Conservation (phyloP, 345 rosid genomes). For the Syzygium oleosum region DNA sequence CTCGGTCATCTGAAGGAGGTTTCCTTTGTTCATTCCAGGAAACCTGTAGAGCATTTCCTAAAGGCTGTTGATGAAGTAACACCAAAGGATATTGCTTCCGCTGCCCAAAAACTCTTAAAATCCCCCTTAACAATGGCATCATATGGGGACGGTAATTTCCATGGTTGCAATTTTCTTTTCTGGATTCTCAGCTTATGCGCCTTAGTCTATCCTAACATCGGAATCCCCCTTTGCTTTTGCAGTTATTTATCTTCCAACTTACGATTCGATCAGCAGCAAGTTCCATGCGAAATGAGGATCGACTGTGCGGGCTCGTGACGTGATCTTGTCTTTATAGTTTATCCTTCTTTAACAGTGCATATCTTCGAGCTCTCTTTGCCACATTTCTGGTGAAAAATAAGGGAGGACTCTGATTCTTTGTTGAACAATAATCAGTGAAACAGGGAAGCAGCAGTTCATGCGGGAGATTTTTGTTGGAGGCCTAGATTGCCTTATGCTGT, state of each 20-base stretch:
- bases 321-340: background rate
- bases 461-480: background rate
- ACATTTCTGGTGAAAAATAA: background rate
- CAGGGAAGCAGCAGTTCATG: background rate
- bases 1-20: background rate
- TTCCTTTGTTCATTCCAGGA: constrained; percentile 27
- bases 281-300: constrained; percentile 30
- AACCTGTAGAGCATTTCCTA: constrained; percentile 67
- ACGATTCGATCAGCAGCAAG: constrained; percentile 50
- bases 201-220: background rate
- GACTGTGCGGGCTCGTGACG: background rate
- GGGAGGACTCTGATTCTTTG: background rate
- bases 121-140: constrained; percentile 94
- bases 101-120: constrained; percentile 46
- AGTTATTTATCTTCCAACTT: constrained; percentile 58
- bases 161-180: background rate
- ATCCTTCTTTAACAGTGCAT: background rate
- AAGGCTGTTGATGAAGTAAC: constrained; percentile 53
- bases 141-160: constrained; percentile 66
- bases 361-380: background rate
- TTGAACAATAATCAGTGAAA: background rate
- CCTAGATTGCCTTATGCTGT: background rate
- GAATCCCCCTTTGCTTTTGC: constrained; percentile 5
- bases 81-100: constrained; percentile 42
- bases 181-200: background rate